These are phyloP conservation scores for Prunus fruticosa DNA, from an alignment of 306 rosid genomes.

Conservation along the genomic window DNA sequence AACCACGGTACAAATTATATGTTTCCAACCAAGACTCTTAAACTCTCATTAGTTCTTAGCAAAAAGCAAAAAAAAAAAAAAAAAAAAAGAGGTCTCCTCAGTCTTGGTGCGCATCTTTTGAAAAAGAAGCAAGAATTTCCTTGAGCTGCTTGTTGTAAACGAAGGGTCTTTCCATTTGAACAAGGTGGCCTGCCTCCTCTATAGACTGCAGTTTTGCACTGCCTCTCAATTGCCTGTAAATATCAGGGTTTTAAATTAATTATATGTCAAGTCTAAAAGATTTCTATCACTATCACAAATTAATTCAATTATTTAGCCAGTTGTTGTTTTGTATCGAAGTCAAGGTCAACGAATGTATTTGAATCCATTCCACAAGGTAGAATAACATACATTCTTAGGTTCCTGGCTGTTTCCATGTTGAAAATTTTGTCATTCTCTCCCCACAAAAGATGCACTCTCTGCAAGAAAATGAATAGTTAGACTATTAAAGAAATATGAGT, in stretches of 20 bases:
- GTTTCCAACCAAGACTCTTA: too few species aligned
- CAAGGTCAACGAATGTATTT: too few species aligned
- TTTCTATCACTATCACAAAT: neutral
- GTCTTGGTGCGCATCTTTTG: neutral
- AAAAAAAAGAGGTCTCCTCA: neutral
- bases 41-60: too few species aligned
- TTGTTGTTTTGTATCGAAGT: neutral
- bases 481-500: neutral
- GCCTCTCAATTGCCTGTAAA: slow-evolving; percentile 23
- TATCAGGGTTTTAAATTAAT: neutral
- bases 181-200: slow-evolving; percentile 34
- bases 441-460: slow-evolving; percentile 28
- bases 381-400: slow-evolving; percentile 13
- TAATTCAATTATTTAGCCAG: neutral
- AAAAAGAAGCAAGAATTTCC: slow-evolving; percentile 15
- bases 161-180: slow-evolving; percentile 14
- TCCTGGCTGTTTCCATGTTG: slow-evolving; percentile 14
- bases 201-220: neutral
- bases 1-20: too few species aligned
- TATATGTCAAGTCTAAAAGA: neutral
- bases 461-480: neutral
- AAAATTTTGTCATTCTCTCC: slow-evolving; percentile 33
- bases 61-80: too few species aligned
- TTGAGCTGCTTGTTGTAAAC: slow-evolving; percentile 18
- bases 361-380: too few species aligned